Conservation (phyloP, 75 land plant genomes). For the Cunninghamia lanceolata region DNA sequence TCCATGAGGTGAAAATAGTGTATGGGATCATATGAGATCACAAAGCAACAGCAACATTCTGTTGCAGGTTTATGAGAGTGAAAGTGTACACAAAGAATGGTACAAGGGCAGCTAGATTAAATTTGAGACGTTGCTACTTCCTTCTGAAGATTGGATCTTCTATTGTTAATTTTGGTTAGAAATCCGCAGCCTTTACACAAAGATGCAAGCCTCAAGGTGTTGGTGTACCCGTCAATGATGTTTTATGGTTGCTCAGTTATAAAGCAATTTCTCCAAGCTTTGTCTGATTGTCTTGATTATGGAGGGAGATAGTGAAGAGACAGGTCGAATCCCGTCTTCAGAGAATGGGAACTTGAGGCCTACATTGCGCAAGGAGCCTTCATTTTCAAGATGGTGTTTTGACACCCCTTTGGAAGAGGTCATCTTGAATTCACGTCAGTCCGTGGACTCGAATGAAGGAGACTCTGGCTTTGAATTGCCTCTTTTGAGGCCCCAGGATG, state of each 20-base stretch:
- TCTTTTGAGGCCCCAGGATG: conserved; percentile 14
- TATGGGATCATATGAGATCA: neutral
- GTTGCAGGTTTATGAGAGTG: neutral
- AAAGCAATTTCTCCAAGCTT: neutral
- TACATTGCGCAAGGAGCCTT: conserved; percentile 32
- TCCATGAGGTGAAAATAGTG: neutral
- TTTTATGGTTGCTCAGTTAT: neutral
- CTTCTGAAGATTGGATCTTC: neutral
- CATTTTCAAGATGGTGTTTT: conserved; percentile 50
- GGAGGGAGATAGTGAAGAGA: neutral
- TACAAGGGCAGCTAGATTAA: neutral
- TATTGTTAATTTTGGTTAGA: neutral
- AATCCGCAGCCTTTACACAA: neutral
- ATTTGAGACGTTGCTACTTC: neutral
- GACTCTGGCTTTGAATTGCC: conserved; percentile 30
- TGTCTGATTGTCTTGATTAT: neutral
- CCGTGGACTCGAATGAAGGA: conserved; percentile 9
- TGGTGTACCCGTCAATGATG: neutral
- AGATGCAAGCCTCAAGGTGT: neutral
- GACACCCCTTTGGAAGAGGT: conserved; percentile 12
- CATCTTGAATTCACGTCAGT: neutral
- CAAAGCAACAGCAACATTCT: neutral
- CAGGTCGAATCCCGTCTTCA: neutral
- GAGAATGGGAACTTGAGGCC: neutral
- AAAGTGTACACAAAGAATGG: neutral